Evolutionary conservation across 306 rosid species (phyloP).

Genomic region (Gynostemma pentaphyllum): DNA sequence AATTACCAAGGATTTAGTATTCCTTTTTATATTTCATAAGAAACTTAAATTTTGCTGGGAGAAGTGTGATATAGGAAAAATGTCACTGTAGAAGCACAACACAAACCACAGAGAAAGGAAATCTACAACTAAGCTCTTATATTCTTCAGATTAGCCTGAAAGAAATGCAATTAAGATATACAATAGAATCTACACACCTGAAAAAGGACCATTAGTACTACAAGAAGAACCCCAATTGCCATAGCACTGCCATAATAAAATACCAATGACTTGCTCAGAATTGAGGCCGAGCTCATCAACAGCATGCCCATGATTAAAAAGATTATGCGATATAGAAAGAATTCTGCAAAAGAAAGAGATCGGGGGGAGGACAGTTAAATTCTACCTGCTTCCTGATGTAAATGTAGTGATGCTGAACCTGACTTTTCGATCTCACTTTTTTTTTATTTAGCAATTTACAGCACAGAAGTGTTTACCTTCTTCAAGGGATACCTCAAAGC

Average conservation of each 20-base stretch:
- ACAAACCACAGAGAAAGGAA: no score
- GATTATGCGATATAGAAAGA: slow-evolving; percentile 42
- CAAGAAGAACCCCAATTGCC: slow-evolving; percentile 70
- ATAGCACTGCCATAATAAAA: slow-evolving; percentile 80
- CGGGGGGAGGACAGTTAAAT: background rate
- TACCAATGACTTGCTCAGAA: slow-evolving; percentile 54
- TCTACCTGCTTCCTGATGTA: background rate
- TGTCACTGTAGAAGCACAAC: no score
- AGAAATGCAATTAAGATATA: background rate
- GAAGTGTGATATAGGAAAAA: no score
- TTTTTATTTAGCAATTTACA: slow-evolving; percentile 2
- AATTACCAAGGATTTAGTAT: no score
- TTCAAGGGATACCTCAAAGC: slow-evolving; percentile 53
- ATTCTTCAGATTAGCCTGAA: no score
- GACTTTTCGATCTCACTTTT: background rate
- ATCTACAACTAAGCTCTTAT: no score
- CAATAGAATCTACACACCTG: slow-evolving; percentile 40
- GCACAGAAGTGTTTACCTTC: slow-evolving; percentile 43
- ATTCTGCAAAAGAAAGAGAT: slow-evolving; percentile 45
- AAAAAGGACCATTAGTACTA: slow-evolving; percentile 69
- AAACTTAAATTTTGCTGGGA: no score
- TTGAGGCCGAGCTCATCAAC: slow-evolving; percentile 62
- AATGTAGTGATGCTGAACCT: background rate
- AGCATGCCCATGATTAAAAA: slow-evolving; percentile 45
- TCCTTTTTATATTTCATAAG: no score